A percentile compares a stretch with the other conserved stretches of the same genome.
These are phyloP conservation scores for Cordyceps militaris DNA, from an alignment of 2,329 filamentous ascomycete genomes.

Conservation along the genomic window DNA sequence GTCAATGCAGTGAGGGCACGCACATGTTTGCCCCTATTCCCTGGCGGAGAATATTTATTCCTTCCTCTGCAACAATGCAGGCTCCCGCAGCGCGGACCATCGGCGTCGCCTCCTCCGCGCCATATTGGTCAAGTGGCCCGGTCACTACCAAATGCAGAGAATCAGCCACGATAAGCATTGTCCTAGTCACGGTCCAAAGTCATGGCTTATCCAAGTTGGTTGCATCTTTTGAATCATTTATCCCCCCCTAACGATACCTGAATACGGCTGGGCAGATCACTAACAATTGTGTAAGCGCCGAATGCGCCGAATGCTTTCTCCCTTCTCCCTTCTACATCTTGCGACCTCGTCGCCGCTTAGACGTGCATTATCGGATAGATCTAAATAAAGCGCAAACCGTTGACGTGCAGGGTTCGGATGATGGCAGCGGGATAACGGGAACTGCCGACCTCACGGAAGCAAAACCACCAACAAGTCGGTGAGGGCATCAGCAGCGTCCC, in stretches of 20 bases:
- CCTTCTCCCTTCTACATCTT: no score
- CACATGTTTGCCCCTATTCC: background rate
- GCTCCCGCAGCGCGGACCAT: background rate
- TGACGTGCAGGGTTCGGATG: background rate
- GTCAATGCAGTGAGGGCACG: background rate
- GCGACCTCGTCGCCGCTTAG: no score
- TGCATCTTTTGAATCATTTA: no score
- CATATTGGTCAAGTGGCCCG: background rate
- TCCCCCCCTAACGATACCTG: no score
- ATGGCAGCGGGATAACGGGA: background rate
- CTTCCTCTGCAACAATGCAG: background rate
- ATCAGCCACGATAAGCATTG: background rate
- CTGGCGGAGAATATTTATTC: background rate
- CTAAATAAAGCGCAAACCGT: no score
- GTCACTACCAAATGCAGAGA: background rate
- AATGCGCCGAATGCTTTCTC: no score
- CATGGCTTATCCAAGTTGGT: no score
- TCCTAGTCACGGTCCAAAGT: no score
- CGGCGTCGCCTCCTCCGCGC: background rate
- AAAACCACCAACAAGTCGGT: background rate
- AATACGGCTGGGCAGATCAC: no score
- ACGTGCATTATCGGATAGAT: no score
- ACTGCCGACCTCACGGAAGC: background rate
- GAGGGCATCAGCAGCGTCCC: background rate
- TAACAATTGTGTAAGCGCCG: no score